phyloP scores from a whole-genome alignment of 129 eudicot genomes.

The Arctium lappa region DNA sequence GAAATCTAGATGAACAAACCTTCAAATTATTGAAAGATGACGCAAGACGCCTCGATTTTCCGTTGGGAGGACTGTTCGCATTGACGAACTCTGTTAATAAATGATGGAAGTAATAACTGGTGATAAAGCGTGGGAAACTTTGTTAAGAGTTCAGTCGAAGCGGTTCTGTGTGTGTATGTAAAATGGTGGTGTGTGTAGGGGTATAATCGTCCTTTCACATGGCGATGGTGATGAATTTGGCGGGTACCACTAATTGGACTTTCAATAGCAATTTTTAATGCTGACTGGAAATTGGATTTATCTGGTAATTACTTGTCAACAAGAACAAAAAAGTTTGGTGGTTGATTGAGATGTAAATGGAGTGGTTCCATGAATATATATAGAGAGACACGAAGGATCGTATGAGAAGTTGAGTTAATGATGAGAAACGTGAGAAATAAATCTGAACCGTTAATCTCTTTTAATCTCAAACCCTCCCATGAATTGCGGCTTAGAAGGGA shows the following conservation, averaged over 20 bases:
- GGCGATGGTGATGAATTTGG: slow-evolving; percentile 33
- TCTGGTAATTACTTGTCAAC: slow-evolving; percentile 25
- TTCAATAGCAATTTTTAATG: slow-evolving; percentile 5
- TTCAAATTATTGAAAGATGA: slow-evolving; percentile 3
- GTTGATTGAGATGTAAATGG: slow-evolving; percentile 19
- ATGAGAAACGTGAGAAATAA: too few species aligned
- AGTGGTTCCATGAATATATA: slow-evolving; percentile 14
- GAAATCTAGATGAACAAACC: not conserved
- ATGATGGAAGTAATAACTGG: not conserved
- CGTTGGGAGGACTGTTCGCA: not conserved
- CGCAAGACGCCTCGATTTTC: not conserved
- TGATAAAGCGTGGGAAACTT: slow-evolving; percentile 33
- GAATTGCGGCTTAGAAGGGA: too few species aligned
- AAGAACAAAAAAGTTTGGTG: slow-evolving; percentile 16
- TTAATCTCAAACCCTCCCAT: too few species aligned
- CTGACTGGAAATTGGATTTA: slow-evolving; percentile 12
- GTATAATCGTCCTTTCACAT: not conserved
- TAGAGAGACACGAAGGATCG: too few species aligned
- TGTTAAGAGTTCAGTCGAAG: not conserved
- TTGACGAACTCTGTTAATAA: slow-evolving; percentile 4
- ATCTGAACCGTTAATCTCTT: too few species aligned
- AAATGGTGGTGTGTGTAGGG: slow-evolving; percentile 12
- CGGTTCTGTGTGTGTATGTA: slow-evolving; percentile 7
- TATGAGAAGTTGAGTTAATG: too few species aligned
- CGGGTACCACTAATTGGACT: slow-evolving; percentile 37